Evolutionary conservation across 1,284 basidiomycete genomes (phyloP), one percentile per base, ranked within the genome.

Genomic region (Sphaerobolus stellatus): DNA sequence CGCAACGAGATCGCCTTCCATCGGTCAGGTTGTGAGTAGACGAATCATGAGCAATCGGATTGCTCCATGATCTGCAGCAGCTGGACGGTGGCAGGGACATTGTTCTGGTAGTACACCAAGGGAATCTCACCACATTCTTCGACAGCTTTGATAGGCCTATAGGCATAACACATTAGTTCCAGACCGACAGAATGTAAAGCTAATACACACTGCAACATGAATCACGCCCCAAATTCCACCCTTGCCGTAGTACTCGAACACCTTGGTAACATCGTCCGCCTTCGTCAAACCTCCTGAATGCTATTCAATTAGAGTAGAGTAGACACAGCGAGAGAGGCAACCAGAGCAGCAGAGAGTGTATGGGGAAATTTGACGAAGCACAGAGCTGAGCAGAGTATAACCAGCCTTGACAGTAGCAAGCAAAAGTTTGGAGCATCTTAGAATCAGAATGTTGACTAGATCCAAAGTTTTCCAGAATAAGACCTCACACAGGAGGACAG

Each of bases 211-310:
- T 22, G 96, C 97, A 57, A 98, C 85, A 71, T 99, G 97, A 58
- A 99, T 82, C 46, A 98, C 93, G 56, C 94, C 96, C 90, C 93
- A 98, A 64, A 99, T 93, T n/a, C 92, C 93, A 38, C 92, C 91
- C 65, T 91, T 88, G 61, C 85, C 86, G 69, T 94, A 94, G 64
- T 83, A 80, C 56, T 88, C 83, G 63, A 98, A 97, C 14, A 97
- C 83, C 16, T 75, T 72, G 57, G 86, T 81, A 57, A 97, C 79
- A 61, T 90, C 79, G 3, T 82, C 81, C 34, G 81, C 75, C 51
- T 82, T 78, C 16, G 88, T 90, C 55, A 98, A 76, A 74, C 97
- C 92, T 60, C 81, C 86, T 14, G 72, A 69, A 70, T 86, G 71
- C n/a, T n/a, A n/a, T n/a, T n/a, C n/a, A n/a, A n/a, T n/a, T n/a